Evolutionary conservation across 1,284 basidiomycete species (phyloP).

Genomic region (Caloboletus firmus): DNA sequence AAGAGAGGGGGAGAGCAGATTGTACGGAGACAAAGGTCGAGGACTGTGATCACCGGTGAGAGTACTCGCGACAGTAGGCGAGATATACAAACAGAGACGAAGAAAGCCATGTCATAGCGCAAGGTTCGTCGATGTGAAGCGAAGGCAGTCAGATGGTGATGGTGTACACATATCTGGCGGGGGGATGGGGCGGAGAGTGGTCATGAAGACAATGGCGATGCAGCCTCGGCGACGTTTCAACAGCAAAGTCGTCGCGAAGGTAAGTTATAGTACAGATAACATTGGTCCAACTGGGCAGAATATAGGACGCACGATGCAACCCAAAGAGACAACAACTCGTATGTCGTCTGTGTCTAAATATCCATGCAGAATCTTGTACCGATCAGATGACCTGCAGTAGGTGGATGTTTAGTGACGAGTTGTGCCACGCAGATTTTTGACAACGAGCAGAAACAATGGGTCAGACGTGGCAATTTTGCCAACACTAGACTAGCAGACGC

Average conservation of each 20-base stretch:
- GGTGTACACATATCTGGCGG: not conserved
- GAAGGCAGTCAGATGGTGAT: not conserved
- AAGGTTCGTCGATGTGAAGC: not conserved
- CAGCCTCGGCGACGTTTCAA: not conserved
- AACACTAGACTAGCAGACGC: not conserved
- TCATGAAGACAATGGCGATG: not conserved
- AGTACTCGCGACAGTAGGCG: too few species aligned
- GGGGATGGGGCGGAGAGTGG: not conserved
- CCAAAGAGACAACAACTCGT: not conserved
- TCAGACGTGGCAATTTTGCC: not conserved
- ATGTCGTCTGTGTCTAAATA: not conserved
- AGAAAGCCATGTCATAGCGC: not conserved
- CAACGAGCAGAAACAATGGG: not conserved
- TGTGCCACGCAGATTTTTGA: not conserved
- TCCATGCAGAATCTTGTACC: not conserved
- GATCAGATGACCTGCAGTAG: not conserved
- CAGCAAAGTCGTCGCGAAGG: not conserved
- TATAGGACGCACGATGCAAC: not conserved
- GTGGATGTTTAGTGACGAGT: not conserved
- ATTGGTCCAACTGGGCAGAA: not conserved
- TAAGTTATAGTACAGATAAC: not conserved
- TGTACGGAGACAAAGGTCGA: not conserved
- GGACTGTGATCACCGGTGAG: not conserved
- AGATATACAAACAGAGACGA: not conserved
- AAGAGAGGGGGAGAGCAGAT: not conserved